A percentile compares a stretch with the other conserved stretches of the same genome.
These are phyloP conservation scores for Nectriaceae sp. DNA, from an alignment of 2,329 filamentous ascomycete genomes.

Conservation along the genomic window DNA sequence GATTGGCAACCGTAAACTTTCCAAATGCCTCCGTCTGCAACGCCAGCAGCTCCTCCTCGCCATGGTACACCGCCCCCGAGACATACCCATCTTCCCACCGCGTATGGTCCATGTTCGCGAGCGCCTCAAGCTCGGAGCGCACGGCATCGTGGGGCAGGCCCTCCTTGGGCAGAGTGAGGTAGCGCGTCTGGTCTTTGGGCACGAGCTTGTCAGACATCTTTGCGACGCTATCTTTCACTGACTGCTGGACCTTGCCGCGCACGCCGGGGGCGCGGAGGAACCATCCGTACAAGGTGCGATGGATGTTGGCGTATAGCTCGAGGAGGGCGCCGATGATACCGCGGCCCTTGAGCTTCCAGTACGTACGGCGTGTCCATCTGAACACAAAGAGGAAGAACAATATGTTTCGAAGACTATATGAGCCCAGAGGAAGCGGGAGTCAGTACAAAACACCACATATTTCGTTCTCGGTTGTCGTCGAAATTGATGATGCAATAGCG, in stretches of 20 bases:
- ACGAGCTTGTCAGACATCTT: slow-evolving; percentile 86
- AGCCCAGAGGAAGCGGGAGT: background rate
- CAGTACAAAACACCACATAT: slow-evolving; percentile 1
- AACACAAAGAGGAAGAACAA: slow-evolving; percentile 87
- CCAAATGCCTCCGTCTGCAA: slow-evolving; percentile 92
- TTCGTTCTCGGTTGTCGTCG: background rate
- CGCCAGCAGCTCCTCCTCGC: slow-evolving; percentile 77
- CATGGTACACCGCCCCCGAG: slow-evolving; percentile 94
- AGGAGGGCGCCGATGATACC: slow-evolving; percentile 78
- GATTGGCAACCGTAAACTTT: slow-evolving; percentile 92
- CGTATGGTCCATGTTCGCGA: slow-evolving; percentile 88
- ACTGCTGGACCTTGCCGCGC: slow-evolving; percentile 79
- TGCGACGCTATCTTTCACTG: slow-evolving; percentile 76
- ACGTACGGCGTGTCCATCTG: slow-evolving; percentile 76
- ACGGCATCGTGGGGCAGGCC: slow-evolving; percentile 82
- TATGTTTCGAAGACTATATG: slow-evolving; percentile 75
- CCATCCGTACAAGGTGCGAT: slow-evolving; percentile 76
- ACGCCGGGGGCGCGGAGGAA: slow-evolving; percentile 88
- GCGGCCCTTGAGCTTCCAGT: slow-evolving; percentile 86
- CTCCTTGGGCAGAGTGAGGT: slow-evolving; percentile 77
- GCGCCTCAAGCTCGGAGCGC: slow-evolving; percentile 73
- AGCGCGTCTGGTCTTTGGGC: slow-evolving; percentile 69
- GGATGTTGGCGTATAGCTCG: slow-evolving; percentile 71
- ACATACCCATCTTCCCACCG: slow-evolving; percentile 96
- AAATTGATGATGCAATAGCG: background rate